phyloP scores from a whole-genome alignment of 2,329 filamentous ascomycete genomes.

The Pestalotiopsis sp. region DNA sequence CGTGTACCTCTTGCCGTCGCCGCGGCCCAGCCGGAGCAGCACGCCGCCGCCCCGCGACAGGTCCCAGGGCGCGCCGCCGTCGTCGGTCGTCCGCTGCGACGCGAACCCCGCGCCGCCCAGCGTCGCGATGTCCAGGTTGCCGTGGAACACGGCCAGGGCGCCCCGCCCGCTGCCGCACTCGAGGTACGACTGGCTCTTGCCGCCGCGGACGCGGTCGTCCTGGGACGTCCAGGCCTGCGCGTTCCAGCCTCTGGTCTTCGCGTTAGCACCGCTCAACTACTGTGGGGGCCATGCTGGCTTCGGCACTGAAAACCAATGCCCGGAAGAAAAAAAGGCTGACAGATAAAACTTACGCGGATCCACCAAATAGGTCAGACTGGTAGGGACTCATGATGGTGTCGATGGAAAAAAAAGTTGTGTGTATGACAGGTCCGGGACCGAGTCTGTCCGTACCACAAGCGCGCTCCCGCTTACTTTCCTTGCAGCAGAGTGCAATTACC shows the following conservation, averaged over 20 bases:
- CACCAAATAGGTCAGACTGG: constrained; percentile 9
- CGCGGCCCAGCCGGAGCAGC: constrained; percentile 50
- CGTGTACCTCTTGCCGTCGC: constrained; percentile 69
- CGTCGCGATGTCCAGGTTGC: constrained; percentile 71
- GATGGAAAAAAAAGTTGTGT: not conserved
- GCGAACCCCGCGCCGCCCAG: constrained; percentile 84
- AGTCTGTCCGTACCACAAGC: not conserved
- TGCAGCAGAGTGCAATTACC: not conserved
- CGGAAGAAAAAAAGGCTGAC: not conserved
- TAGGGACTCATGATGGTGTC: not conserved
- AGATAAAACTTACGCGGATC: not conserved
- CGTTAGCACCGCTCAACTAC: not conserved
- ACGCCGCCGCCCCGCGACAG: constrained; percentile 66
- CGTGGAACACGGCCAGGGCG: constrained; percentile 54
- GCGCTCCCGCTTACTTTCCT: not conserved
- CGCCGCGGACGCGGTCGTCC: constrained; percentile 79
- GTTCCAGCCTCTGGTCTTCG: constrained; percentile 51
- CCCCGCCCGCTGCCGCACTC: constrained; percentile 26
- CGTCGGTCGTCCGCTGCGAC: constrained; percentile 69
- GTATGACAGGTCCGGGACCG: too few species aligned
- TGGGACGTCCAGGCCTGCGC: constrained; percentile 66
- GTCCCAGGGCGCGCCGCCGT: constrained; percentile 54
- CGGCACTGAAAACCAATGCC: not conserved
- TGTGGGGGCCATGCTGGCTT: not conserved
- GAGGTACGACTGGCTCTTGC: constrained; percentile 62